These are phyloP conservation scores for Turritis glabra DNA, from an alignment of 345 rosid species.

Conservation along the genomic window DNA sequence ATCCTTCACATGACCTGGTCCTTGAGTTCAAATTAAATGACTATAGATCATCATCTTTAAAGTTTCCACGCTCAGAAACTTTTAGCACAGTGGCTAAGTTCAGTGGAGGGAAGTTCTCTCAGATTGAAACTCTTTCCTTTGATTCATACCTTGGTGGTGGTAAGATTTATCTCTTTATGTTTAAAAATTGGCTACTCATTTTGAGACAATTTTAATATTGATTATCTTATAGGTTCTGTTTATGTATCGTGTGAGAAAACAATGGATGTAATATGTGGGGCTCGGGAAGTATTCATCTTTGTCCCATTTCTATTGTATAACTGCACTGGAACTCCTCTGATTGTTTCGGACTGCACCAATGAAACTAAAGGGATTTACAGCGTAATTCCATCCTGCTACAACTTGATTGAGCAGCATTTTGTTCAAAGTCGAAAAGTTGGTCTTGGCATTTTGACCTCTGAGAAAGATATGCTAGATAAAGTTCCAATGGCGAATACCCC, in stretches of 20 bases:
- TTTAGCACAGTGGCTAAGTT: constrained; percentile 68
- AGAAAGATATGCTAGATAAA: constrained; percentile 42
- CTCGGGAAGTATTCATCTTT: constrained; percentile 71
- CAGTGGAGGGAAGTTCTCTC: constrained; percentile 66
- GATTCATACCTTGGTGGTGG: constrained; percentile 54
- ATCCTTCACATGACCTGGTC: constrained; percentile 80
- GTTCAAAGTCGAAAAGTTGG: constrained; percentile 59
- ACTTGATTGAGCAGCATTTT: constrained; percentile 53
- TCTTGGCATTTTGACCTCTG: constrained; percentile 60
- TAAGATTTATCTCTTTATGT: constrained; percentile 35
- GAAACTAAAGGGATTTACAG: constrained; percentile 52
- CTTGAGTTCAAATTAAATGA: constrained; percentile 67
- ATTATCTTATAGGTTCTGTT: constrained; percentile 49
- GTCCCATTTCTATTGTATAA: constrained; percentile 83
- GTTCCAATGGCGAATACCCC: constrained; percentile 38
- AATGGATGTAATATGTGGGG: constrained; percentile 87
- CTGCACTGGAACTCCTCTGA: constrained; percentile 76
- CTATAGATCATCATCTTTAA: constrained; percentile 55
- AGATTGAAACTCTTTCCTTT: constrained; percentile 64
- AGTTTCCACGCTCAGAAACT: constrained; percentile 77
- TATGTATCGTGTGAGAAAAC: constrained; percentile 71
- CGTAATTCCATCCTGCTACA: constrained; percentile 75
- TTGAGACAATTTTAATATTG: constrained; percentile 15
- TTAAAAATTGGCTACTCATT: constrained; percentile 4
- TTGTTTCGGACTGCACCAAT: constrained; percentile 56